A percentile compares a stretch with the other conserved stretches of the same genome.
Conservation (phyloP, 2,329 filamentous ascomycete genomes). For the Clonostachys byssicola region DNA sequence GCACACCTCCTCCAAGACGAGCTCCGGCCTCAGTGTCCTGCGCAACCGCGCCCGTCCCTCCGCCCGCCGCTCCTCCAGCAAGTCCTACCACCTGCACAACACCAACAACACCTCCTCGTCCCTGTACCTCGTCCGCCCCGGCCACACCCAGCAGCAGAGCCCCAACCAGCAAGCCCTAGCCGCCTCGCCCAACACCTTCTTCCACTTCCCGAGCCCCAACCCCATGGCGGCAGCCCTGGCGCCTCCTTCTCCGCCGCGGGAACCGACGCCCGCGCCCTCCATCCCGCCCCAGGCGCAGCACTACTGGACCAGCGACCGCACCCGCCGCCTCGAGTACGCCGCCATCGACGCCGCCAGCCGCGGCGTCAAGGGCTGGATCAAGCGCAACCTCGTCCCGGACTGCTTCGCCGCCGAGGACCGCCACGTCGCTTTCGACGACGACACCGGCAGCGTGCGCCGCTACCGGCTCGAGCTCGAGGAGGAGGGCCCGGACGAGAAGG, state of each 20-base stretch:
- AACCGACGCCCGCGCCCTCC: constrained; percentile 18
- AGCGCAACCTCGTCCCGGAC: constrained; percentile 53
- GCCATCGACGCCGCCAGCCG: constrained; percentile 60
- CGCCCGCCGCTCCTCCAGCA: constrained; percentile 30
- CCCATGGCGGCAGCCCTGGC: constrained; percentile 2
- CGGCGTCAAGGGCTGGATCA: constrained; percentile 57
- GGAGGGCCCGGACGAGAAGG: constrained; percentile 12
- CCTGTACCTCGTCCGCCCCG: constrained; percentile 20
- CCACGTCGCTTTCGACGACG: constrained; percentile 55
- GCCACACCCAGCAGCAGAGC: background rate
- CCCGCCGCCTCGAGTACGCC: constrained; percentile 59
- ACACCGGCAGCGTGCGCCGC: constrained; percentile 57
- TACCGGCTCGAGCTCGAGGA: constrained; percentile 56
- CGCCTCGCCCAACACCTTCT: constrained; percentile 10
- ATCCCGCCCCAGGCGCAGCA: constrained; percentile 52
- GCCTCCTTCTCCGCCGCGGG: constrained; percentile 2
- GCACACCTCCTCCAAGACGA: constrained; percentile 2
- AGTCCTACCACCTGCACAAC: constrained; percentile 7
- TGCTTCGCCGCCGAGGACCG: constrained; percentile 51
- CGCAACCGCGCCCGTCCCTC: constrained; percentile 33
- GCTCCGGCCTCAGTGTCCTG: constrained; percentile 1
- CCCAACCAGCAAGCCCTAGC: too few relatives aligned
- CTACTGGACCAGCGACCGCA: constrained; percentile 64
- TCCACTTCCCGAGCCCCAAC: constrained; percentile 44
- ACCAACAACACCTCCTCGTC: constrained; percentile 21